Base-by-base conservation (phyloP, 176 grass and related monocot species). In the Aegilops longissima region DNA sequence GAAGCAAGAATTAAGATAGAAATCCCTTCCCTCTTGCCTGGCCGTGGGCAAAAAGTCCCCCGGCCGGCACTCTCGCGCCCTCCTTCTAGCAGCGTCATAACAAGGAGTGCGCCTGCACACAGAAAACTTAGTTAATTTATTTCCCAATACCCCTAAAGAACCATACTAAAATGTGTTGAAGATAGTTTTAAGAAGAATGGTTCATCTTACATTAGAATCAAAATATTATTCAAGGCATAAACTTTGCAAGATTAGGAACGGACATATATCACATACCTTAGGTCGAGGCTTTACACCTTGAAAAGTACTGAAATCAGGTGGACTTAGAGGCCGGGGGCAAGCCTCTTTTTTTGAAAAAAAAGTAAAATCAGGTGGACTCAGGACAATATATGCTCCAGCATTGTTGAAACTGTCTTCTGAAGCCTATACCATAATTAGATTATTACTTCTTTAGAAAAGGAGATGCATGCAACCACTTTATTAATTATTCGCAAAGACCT, bases 271-370 rank as follows among this genome's bases (percentile, higher is more conserved):
- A 25, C 85, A 27, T 92, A 98, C 97, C 90, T 10, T 35, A 87
- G 94, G 97, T 45, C 94, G 84, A 38, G 97, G 97, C 73, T 87
- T 95, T 87, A 94, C 77, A 77, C 94, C 93, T 85, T 94, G 88
- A 87, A 98, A 98, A 84, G 92, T 94, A 82, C 72, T 88, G 89
- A 98, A 98, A 86, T 84, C 70, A 82, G 97, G 97, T 27, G 27
- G 27, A 27, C 27, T 27, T 27, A 27, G 27, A 27, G 27, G 27
- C 27, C 27, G 27, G 27, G 27, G 27, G 27, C 27, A 27, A 27
- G 27, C 27, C 27, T 27, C 27, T 27, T 27, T 27, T 27, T 27
- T 27, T 2, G 27, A 27, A 27, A 27, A 27, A 27, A 27, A 27
- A 27, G 27, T 27, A 88, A 90, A 98, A 91, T 98, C 94, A 34